Conservation (phyloP, 495 filamentous ascomycete species). For the Tuber melanosporum region DNA sequence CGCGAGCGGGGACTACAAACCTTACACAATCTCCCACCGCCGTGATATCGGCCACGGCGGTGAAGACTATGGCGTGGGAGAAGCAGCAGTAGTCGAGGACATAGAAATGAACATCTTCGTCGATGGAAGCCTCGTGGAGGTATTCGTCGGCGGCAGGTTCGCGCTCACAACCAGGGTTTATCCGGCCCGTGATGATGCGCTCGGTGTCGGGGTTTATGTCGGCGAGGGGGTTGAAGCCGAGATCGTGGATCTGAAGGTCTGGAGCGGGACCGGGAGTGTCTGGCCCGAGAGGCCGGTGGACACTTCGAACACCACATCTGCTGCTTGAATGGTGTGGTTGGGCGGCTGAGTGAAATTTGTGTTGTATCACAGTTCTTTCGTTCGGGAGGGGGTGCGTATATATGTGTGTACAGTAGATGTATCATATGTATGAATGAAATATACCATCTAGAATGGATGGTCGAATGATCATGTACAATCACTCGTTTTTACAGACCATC, state of each 20-base stretch:
- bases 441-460: not conserved
- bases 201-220: conserved; percentile 36
- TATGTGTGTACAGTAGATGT: too few relatives aligned
- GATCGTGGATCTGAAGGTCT: conserved; percentile 18
- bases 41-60: not conserved
- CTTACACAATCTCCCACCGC: not conserved
- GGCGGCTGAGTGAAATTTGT: not conserved
- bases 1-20: conserved; percentile 3
- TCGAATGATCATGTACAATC: not conserved
- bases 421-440: not conserved
- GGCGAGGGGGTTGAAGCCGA: conserved; percentile 44
- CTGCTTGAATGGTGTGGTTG: not conserved
- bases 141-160: conserved; percentile 46
- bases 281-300: conserved; percentile 27
- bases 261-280: conserved; percentile 18
- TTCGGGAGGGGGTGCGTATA: not conserved
- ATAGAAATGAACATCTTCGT: conserved; percentile 40
- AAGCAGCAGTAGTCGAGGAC: conserved; percentile 35
- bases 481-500: not conserved
- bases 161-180: conserved; percentile 42
- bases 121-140: conserved; percentile 45
- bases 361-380: not conserved
- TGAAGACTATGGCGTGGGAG: conserved; percentile 23
- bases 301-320: not conserved
- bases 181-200: conserved; percentile 45